phyloP scores from a whole-genome alignment of 495 filamentous ascomycete species.

The Neurospora sp. region DNA sequence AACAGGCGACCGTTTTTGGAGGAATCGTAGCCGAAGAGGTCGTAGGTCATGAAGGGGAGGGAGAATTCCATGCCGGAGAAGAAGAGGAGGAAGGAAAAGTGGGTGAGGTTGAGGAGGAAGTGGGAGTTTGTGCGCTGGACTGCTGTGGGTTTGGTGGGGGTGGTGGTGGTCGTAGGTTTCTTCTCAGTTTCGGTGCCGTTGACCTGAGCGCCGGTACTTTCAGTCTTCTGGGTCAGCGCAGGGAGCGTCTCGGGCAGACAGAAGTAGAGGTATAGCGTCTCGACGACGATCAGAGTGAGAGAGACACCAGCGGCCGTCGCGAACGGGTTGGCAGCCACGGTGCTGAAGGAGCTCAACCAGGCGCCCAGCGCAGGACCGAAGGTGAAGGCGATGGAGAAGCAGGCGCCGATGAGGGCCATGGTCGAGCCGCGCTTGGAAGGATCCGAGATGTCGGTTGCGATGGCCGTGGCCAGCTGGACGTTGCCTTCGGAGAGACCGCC shows the following conservation, averaged over 20 bases:
- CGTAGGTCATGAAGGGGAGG: slow-evolving; percentile 93
- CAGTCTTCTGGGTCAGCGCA: slow-evolving; percentile 22
- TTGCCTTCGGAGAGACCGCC: slow-evolving; percentile 95
- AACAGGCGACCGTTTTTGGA: slow-evolving; percentile 76
- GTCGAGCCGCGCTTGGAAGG: slow-evolving; percentile 70
- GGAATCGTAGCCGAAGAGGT: slow-evolving; percentile 74
- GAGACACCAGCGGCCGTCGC: slow-evolving; percentile 81
- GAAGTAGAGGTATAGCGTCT: slow-evolving; percentile 83
- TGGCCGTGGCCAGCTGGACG: slow-evolving; percentile 91
- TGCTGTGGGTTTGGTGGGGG: slow-evolving; percentile 1
- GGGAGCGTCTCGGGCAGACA: slow-evolving; percentile 85
- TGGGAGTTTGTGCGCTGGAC: slow-evolving; percentile 64
- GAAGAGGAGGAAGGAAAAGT: slow-evolving; percentile 87
- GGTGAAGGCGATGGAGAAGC: slow-evolving; percentile 95
- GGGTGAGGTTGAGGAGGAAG: slow-evolving; percentile 69
- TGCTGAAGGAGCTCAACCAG: slow-evolving; percentile 60
- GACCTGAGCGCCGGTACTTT: neutral
- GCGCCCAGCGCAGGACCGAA: slow-evolving; percentile 90
- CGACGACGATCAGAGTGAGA: slow-evolving; percentile 66
- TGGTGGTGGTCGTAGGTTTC: neutral
- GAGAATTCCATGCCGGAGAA: slow-evolving; percentile 97
- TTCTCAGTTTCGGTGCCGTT: slow-evolving; percentile 8
- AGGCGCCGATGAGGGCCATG: slow-evolving; percentile 91
- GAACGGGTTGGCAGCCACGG: slow-evolving; percentile 82
- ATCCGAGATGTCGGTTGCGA: slow-evolving; percentile 91